Base-by-base conservation (phyloP, 2,329 filamentous ascomycete genomes). In the Dactylellina drechsleri region DNA sequence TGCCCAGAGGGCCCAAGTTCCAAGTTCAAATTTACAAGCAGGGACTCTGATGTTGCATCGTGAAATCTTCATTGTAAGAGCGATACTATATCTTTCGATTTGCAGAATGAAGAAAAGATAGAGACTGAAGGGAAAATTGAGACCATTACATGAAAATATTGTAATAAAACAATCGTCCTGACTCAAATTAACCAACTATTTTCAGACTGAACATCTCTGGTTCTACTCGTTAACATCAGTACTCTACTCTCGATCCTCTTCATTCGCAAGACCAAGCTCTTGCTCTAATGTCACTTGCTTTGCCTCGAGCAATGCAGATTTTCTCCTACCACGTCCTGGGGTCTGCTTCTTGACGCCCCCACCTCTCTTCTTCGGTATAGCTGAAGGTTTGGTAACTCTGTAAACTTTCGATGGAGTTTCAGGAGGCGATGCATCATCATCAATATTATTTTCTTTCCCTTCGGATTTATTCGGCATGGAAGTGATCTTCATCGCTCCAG, bases 341-440 rank as follows among this genome's bases (percentile, higher is more conserved):
- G 15, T 18, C 43, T 47, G 43, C 7, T 18, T 18, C 43, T 47
- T 47, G 6, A 18, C 15, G 2, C 43, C 16, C 13, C 28, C 26
- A 7, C 57, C 53, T 50, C 40, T 47, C 47, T 23, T 40, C 16
- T 8, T 56, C 31, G n/a, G 23, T 28, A 10, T n/a, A n/a, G 20
- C 28, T 4, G 58, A 52, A 16, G 53, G n/a, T 23, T 50, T 67
- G 16, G 64, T 43, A 7, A 41, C 20, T 28, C 31, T 66, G 26
- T 16, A 7, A 54, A 40, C 40, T 16, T 67, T 74, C 5, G 20
- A 45, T 49, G 70, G 70, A 15, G 62, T 73, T 18, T 52, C 54
- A 15, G 40, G 53, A 20, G 47, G 36, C 15, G 47, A 20, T 8
- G 31, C 10, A 36, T 36, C 31, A 28, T 28, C 26, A 36, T 36